Conservation (phyloP, 2,329 filamentous ascomycete species). For the Talaromyces sp. region DNA sequence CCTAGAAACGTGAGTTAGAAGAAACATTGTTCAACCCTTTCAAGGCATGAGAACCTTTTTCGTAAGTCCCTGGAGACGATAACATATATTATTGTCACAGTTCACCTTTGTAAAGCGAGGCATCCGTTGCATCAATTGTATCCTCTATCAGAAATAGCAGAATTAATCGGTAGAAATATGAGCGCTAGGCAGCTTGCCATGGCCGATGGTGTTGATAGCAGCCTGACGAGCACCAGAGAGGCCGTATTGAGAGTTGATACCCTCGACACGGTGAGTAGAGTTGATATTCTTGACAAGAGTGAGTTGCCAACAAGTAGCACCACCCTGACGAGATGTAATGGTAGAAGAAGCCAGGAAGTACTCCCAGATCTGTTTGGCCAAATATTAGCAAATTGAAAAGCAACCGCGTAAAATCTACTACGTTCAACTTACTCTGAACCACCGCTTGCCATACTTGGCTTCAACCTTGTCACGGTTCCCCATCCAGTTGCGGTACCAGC, state of each 20-base stretch:
- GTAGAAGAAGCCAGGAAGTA: constrained; percentile 83
- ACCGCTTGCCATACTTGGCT: constrained; percentile 90
- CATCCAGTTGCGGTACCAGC: constrained; percentile 98
- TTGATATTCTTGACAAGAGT: constrained; percentile 87
- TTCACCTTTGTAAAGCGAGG: neutral
- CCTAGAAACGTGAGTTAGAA: neutral
- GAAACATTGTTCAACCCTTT: neutral
- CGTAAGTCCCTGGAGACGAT: neutral
- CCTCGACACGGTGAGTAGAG: constrained; percentile 74
- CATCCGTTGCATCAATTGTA: neutral
- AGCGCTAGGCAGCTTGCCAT: constrained; percentile 31
- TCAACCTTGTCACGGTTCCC: constrained; percentile 87
- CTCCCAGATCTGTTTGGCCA: constrained; percentile 67
- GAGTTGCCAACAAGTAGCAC: constrained; percentile 82
- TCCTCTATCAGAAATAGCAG: neutral
- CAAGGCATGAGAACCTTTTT: no score
- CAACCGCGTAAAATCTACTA: neutral
- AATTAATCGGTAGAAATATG: constrained; percentile 18
- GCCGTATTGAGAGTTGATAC: constrained; percentile 63
- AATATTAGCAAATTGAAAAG: constrained; percentile 6
- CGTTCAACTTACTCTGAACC: constrained; percentile 75
- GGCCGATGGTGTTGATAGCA: constrained; percentile 29
- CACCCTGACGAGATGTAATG: constrained; percentile 77
- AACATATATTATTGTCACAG: neutral
- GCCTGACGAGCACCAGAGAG: constrained; percentile 61